phyloP scores from a whole-genome alignment of 2,329 filamentous ascomycete species.

The Xylariaceae sp. region DNA sequence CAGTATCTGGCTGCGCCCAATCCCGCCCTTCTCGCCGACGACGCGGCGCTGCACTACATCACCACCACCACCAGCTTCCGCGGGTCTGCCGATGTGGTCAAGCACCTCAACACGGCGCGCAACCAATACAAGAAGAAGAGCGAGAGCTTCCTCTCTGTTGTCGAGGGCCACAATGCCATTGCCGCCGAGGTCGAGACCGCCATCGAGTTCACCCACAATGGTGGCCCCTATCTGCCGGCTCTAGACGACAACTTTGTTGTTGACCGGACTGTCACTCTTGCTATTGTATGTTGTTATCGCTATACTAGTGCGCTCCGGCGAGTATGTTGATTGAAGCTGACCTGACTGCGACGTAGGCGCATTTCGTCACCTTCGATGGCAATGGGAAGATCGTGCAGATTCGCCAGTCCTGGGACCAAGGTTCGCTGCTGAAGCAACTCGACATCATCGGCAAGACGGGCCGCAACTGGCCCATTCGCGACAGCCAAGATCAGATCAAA shows the following conservation, averaged over 20 bases:
- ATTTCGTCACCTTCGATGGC: constrained; percentile 78
- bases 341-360: constrained; percentile 49
- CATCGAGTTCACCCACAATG: constrained; percentile 72
- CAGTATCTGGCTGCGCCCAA: constrained; percentile 63
- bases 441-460: constrained; percentile 87
- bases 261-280: constrained; percentile 70
- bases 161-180: constrained; percentile 64
- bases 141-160: constrained; percentile 64
- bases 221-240: constrained; percentile 78
- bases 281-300: constrained; percentile 58
- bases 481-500: constrained; percentile 74
- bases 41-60: constrained; percentile 77
- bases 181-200: constrained; percentile 75
- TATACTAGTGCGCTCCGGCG: background rate
- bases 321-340: background rate
- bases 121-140: constrained; percentile 77
- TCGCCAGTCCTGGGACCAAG: constrained; percentile 92
- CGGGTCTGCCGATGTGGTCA: constrained; percentile 68
- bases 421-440: constrained; percentile 81
- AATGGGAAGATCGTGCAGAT: constrained; percentile 77
- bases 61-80: constrained; percentile 72
- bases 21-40: constrained; percentile 53
- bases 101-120: constrained; percentile 65
- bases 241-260: constrained; percentile 92
- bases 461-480: constrained; percentile 90